Evolutionary conservation across 441 rosid species (phyloP), one percentile per base, ranked within the genome.

Genomic region (Corymbia citriodora): DNA sequence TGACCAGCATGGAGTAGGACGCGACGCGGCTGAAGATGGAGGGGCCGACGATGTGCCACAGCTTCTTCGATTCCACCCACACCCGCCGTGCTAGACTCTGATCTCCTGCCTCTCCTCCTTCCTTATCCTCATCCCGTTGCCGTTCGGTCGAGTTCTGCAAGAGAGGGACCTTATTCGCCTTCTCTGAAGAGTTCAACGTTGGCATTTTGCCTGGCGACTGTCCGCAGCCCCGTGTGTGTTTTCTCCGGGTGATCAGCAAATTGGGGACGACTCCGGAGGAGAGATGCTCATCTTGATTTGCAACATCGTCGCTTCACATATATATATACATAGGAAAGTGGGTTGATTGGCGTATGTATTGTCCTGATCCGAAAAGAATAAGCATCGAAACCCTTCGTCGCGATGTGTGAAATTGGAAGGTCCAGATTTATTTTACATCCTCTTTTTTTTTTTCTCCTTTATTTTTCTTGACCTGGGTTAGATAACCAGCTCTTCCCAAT

Each of bases 41-140:
- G n/a, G 90, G 90, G 36, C 90, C 90, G 9, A 86, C 90, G 27
- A 83, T 89, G 74, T 79, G 90, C 90, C 90, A 89, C n/a, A 89
- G 74, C 72, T 55, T 89, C 88, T 89, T 89, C 31, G 90, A 89
- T 27, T 89, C 90, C 21, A 61, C 65, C 90, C 70, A 13, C 17
- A 79, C 87, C 90, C 68, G 33, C n/a, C 54, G 55, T 21, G 52
- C 87, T 2, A 89, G 87, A 15, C 68, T 54, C 53, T 40, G 72
- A 53, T 53, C 87, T 49, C 82, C 61, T 40, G 23, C 68, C 54
- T 89, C 53, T 33, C 55, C 33, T 16, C 17, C 70, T 49, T 63
- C 89, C 16, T 79, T 12, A 79, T 40, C 85, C n/a, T 25, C n/a
- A 45, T 79, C 85, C 48, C 27, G 85, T 23, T 7, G 52, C 36